phyloP scores from a whole-genome alignment of 2,329 filamentous ascomycete genomes.

The Apiospora aurea region DNA sequence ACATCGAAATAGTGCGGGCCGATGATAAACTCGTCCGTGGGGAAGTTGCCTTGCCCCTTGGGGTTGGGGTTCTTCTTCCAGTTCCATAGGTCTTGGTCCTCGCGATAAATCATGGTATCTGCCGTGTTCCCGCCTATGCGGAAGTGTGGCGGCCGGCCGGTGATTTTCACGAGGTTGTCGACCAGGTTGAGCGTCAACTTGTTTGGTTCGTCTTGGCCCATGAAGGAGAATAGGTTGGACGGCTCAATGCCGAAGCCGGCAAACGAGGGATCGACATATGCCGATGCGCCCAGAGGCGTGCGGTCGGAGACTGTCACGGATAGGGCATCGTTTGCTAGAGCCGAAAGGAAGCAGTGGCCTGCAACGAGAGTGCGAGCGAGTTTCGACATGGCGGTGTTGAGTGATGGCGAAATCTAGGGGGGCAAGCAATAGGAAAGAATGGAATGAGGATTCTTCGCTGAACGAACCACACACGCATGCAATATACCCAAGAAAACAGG shows the following conservation, averaged over 20 bases:
- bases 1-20: conserved; percentile 55
- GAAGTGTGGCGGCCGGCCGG: conserved; percentile 55
- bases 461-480: neutral
- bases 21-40: conserved; percentile 53
- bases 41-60: conserved; percentile 47
- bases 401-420: neutral
- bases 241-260: conserved; percentile 60
- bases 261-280: conserved; percentile 49
- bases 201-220: conserved; percentile 50
- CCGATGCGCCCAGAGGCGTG: conserved; percentile 29
- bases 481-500: conserved; percentile 19
- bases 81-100: conserved; percentile 43
- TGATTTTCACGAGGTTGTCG: conserved; percentile 55
- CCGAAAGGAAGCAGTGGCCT: conserved; percentile 9
- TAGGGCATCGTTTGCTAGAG: conserved; percentile 6
- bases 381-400: conserved; percentile 12
- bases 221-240: conserved; percentile 59
- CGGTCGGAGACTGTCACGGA: conserved; percentile 27
- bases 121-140: conserved; percentile 59
- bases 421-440: neutral
- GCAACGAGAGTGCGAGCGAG: conserved; percentile 15
- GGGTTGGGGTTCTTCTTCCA: conserved; percentile 48
- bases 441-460: neutral
- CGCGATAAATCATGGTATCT: conserved; percentile 56
- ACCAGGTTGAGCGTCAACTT: conserved; percentile 54